Base-by-base conservation (phyloP, 2,329 filamentous ascomycete genomes). In the Fusarium pseudocircinatum region DNA sequence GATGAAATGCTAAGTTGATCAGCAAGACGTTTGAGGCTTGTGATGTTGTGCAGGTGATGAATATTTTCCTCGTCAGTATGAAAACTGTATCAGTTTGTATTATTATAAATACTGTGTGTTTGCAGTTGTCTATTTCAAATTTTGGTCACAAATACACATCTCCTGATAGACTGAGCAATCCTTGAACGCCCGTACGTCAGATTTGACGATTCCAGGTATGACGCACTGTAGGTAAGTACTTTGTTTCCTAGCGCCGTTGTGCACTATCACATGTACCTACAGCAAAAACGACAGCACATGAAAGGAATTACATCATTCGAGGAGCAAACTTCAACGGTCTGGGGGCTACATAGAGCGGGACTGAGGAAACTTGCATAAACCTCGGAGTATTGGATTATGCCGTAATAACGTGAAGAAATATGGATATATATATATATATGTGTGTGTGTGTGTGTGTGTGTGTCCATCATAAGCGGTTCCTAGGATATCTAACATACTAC, bases 31-130 rank as follows among this genome's bases (percentile, higher is more conserved):
- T 69, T 42, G 36, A 49, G 52, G 49, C 56, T 69, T 47, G 46
- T 67, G 56, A 75, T 59, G 52, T 28, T 60, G 54, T 67, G 62
- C 75, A 76, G 75, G 69, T 78, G 78, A 77, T 67, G 65, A 72
- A 60, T 61, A 63, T 36, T 73, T 69, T 54, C 64, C 63, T 60
- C 30, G 10, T 58, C 39, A 58, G 24, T 47, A 30, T 42, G 18
- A 65, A n/a, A 60, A 36, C 10, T 34, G 44, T 18, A 26, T 30
- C 30, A 28, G 13, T 22, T 40, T 22, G 18, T 54, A 37, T 46
- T 46, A 20, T 42, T 58, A 39, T 30, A 53, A 39, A 16, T 53
- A 49, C 67, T 54, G 49, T 63, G 50, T 53, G 50, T 68, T 68
- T 53, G 54, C 43, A 28, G 26, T 50, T 43, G 26, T 52, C 8